Conservation (phyloP, 2,329 filamentous ascomycete genomes). For the Cladophialophora psammophila region DNA sequence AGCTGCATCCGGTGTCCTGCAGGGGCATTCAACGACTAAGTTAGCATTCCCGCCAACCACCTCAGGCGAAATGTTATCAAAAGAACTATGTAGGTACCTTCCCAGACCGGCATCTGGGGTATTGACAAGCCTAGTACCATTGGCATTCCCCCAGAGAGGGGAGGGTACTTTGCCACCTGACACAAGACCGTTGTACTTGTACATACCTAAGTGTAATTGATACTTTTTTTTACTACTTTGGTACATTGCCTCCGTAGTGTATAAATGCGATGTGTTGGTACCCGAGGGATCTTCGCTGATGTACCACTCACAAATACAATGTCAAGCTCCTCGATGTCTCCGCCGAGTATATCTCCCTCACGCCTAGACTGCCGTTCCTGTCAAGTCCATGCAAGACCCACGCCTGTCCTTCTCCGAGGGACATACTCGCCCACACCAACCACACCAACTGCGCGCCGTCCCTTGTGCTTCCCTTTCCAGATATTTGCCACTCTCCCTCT, state of each 20-base stretch:
- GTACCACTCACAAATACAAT: neutral
- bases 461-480: constrained; percentile 75
- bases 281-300: neutral
- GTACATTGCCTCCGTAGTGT: neutral
- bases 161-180: neutral
- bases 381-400: constrained; percentile 20
- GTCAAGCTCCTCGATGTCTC: neutral
- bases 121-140: neutral
- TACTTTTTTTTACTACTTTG: constrained; percentile 6
- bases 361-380: constrained; percentile 8
- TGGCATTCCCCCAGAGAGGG: neutral
- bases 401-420: constrained; percentile 60
- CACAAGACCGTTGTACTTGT: neutral
- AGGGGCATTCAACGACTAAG: neutral
- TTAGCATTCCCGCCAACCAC: constrained; percentile 13
- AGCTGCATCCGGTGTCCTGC: constrained; percentile 14
- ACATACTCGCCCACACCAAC: constrained; percentile 84
- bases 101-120: neutral
- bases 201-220: constrained; percentile 1
- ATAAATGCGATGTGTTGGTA: constrained; percentile 1
- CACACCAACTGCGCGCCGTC: constrained; percentile 80
- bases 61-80: neutral
- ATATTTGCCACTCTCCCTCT: constrained; percentile 70
- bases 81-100: neutral
- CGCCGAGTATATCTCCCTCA: neutral